These are phyloP conservation scores for Backusella circina DNA, from an alignment of 192 early-diverging fungal species.

Conservation along the genomic window DNA sequence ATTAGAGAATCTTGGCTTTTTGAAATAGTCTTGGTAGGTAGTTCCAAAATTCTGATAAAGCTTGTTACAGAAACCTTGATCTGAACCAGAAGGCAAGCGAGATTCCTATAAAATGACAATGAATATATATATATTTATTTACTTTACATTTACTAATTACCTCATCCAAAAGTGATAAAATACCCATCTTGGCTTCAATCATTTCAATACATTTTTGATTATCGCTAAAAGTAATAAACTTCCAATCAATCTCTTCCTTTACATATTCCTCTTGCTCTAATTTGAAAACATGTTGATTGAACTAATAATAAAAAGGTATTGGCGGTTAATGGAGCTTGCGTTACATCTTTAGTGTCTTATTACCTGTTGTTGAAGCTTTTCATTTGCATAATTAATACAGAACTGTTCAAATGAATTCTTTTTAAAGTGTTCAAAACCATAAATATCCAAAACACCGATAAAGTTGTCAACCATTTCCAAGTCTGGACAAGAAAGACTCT, in stretches of 20 bases:
- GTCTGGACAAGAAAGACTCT: constrained; percentile 65
- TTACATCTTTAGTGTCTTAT: not conserved
- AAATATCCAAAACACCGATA: constrained; percentile 99
- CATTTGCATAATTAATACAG: constrained; percentile 97
- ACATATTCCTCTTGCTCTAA: constrained; percentile 98
- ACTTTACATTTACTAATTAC: no score
- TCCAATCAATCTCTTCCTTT: constrained; percentile 96
- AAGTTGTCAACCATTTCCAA: constrained; percentile 49
- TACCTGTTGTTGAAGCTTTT: constrained; percentile 93
- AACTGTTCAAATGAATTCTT: constrained; percentile 99
- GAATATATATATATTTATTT: not conserved
- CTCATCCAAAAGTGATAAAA: constrained; percentile 93
- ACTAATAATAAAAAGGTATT: constrained; percentile 47
- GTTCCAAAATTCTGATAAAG: constrained; percentile 82
- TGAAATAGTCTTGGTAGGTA: constrained; percentile 75
- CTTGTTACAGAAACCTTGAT: constrained; percentile 83
- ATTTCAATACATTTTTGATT: constrained; percentile 99
- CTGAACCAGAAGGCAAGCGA: constrained; percentile 82
- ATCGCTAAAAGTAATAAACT: constrained; percentile 98
- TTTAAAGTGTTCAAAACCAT: constrained; percentile 99
- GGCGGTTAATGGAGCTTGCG: not conserved
- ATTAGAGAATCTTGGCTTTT: constrained; percentile 89
- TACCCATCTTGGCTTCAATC: constrained; percentile 94
- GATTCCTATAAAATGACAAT: constrained; percentile 33
- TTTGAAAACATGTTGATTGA: constrained; percentile 99